Evolutionary conservation across 108 stramenopile genomes (phyloP).

Genomic region (Cafeteria roenbergensis): DNA sequence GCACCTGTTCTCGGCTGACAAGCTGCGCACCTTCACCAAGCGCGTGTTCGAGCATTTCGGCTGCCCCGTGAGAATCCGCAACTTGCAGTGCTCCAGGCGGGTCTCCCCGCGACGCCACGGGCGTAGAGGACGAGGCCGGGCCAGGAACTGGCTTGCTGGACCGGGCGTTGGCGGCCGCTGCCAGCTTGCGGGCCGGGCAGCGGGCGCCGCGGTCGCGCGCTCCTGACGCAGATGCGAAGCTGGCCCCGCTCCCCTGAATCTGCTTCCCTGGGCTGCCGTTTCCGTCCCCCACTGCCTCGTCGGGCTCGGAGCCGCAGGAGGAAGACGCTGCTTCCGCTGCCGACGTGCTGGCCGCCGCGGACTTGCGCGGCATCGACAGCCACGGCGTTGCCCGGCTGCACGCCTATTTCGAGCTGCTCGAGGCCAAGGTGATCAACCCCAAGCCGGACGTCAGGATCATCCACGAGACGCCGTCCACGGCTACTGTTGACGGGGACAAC

Average conservation of each 20-base stretch:
- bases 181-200: not conserved
- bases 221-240: not conserved
- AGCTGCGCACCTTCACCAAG: not conserved
- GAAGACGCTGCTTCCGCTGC: not conserved
- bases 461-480: constrained; percentile 39
- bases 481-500: constrained; percentile 46
- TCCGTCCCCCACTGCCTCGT: not conserved
- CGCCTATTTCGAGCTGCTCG: constrained; percentile 56
- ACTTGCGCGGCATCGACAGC: constrained; percentile 52
- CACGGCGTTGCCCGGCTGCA: constrained; percentile 52
- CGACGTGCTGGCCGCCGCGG: constrained; percentile 53
- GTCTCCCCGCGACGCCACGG: too few species aligned
- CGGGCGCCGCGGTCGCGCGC: too few species aligned
- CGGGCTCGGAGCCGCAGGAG: not conserved
- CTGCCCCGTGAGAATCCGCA: not conserved
- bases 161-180: too few species aligned
- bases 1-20: not conserved
- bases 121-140: too few species aligned
- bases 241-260: not conserved
- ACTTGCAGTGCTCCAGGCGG: not conserved
- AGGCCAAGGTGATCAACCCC: constrained; percentile 43
- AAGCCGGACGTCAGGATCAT: constrained; percentile 41
- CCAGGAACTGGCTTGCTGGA: too few species aligned
- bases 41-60: not conserved
- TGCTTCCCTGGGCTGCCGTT: not conserved